Base-by-base conservation (phyloP, 805 yeast genomes). In the Metschnikowia picachoensis region DNA sequence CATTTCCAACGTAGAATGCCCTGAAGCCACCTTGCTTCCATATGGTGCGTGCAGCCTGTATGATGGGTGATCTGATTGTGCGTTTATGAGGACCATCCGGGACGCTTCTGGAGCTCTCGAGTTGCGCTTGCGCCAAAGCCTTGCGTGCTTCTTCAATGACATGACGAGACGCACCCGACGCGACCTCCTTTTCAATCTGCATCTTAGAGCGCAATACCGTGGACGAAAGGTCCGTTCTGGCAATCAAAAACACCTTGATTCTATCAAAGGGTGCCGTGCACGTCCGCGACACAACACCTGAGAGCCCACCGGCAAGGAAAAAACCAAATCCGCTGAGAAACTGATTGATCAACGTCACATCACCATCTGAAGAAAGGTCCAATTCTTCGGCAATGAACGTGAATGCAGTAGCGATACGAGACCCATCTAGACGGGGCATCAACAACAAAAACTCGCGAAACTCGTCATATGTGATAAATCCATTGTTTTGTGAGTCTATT, bases 191-290 rank as follows among this genome's bases (percentile, higher is more conserved):
- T 9, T 70, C 70, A 35, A 73, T 70, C 48, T 67, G 71, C 33
- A 68, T 65, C 56, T 74, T 82, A 11, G 84, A 78, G 48, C 79
- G 80, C 39, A 86, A 64, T 6, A 85, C 68, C 0, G 89, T 85
- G 4, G 91, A 83, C 0, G 87, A 75, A 37, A 86, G 67, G 61
- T 86, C 95, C 0, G 96, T 84, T 63, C 96, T 79, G 1, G 98
- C 97, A 58, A 94, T 94, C 41, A 94, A 70, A 57, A 87, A 94
- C 12, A 94, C 98, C 63, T 94, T 94, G 17, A 94, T 79, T 62
- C 99, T 78, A 65, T 94, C 99, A 53, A 94, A 87, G 10, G 99
- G 99, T 0, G 98, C 99, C 0, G 99, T 94, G 57, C 94, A 85
- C 0, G 98, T 90, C 67, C 99, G 81, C 12, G 97, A 89, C 4